Base-by-base conservation (phyloP, 495 filamentous ascomycete genomes). In the Penicillium turbatum region DNA sequence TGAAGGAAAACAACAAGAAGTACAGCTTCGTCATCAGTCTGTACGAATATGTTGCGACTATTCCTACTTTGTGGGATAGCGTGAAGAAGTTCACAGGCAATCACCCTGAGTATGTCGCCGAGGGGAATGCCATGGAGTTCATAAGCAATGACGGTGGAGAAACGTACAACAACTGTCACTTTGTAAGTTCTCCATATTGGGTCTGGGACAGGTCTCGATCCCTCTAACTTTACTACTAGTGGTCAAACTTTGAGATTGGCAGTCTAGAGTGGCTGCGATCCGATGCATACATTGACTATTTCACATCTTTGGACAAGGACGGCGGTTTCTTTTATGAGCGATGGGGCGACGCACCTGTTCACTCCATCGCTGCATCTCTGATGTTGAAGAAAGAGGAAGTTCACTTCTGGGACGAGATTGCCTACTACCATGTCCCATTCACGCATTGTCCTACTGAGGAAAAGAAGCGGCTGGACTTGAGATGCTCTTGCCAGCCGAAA, bases 381-480 rank as follows among this genome's bases (percentile, higher is more conserved):
- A 79, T 96, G 68, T 76, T 98, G 55, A 82, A 85, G 63, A 96
- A 96, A 74, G 87, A 95, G 51, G 81, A 98, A 65, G 85, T 98
- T 57, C 92, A 97, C 63, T 98, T 98, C 77, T 98, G 96, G 78
- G 89, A 98, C 65, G 93, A 98, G 63, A 97, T 98, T 59, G 93
- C 88, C 51, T 98, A 98, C 72, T 97, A 90, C 72, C 93, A 98
- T 64, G 88, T 96, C n/a, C 93, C 93, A 6, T 98, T 98, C 66
- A 97, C 92, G 19, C 93, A 98, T 73, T 98, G 93, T 67, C 93
- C 93, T 4, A 93, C 88, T 0, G 86, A 85, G 21, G 90, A 97
- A 70, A 75, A 93, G 70, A 79, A 79, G 30, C 78, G 90, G 54
- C 64, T 89, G 52, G 86, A 95, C 52, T 79, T 88, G 48, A 91